Evolutionary conservation across 768 basidiomycete species (phyloP).

Genomic region (Butyriboletus loyo): DNA sequence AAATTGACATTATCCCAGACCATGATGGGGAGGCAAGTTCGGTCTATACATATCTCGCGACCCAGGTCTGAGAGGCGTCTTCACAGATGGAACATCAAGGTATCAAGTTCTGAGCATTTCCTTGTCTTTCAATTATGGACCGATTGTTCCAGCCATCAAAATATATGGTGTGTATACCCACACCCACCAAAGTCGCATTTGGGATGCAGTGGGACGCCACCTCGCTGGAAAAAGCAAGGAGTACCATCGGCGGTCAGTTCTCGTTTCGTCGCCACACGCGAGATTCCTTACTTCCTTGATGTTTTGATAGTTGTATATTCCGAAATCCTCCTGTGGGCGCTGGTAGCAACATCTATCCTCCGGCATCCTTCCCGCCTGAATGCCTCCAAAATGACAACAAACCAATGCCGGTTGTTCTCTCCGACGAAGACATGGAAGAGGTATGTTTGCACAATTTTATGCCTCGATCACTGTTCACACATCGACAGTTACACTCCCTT

Average conservation of each 20-base stretch:
- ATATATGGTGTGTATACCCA: slow-evolving; percentile 53
- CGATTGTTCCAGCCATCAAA: slow-evolving; percentile 36
- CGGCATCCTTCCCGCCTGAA: slow-evolving; percentile 51
- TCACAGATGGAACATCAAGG: slow-evolving; percentile 41
- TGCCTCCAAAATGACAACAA: slow-evolving; percentile 15
- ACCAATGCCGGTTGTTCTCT: slow-evolving; percentile 32
- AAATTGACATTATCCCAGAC: slow-evolving; percentile 45
- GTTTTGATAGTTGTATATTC: slow-evolving; percentile 41
- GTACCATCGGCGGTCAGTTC: slow-evolving; percentile 48
- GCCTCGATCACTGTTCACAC: neutral
- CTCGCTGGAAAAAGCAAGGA: slow-evolving; percentile 45
- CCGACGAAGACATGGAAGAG: slow-evolving; percentile 46
- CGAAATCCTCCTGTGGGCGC: slow-evolving; percentile 34
- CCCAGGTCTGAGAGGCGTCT: neutral
- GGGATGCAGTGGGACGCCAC: slow-evolving; percentile 45
- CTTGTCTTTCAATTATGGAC: neutral
- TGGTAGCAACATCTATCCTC: slow-evolving; percentile 44
- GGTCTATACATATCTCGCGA: neutral
- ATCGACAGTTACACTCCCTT: slow-evolving; percentile 50
- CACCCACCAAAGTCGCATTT: slow-evolving; percentile 44
- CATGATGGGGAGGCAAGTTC: slow-evolving; percentile 31
- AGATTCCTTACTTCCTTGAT: neutral
- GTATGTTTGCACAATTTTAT: slow-evolving; percentile 25
- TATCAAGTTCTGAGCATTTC: slow-evolving; percentile 6
- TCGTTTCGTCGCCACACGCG: neutral